A percentile compares a stretch with the other conserved stretches of the same genome.
Conservation (phyloP, 2,329 filamentous ascomycete genomes). For the Niveomyces coronatus region DNA sequence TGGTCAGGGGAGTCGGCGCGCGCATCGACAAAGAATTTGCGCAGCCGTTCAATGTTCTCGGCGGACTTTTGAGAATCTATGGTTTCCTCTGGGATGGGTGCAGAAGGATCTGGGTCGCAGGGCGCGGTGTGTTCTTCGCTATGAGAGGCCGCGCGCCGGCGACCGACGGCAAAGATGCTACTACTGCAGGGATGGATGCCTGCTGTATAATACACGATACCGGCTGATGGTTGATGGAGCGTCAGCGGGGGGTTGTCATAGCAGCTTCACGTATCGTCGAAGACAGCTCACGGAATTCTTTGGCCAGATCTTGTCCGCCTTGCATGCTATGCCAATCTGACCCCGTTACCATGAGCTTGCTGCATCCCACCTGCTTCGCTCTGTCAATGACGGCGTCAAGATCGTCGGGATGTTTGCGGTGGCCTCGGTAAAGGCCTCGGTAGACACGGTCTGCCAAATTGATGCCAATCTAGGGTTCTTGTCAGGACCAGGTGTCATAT, state of each 20-base stretch:
- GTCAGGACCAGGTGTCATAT: conserved; percentile 10
- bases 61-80: conserved; percentile 33
- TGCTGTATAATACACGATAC: conserved; percentile 77
- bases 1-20: conserved; percentile 37
- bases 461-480: conserved; percentile 87
- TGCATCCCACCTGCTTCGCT: conserved; percentile 67
- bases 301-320: conserved; percentile 63
- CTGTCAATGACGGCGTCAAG: conserved; percentile 67
- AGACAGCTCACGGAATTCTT: conserved; percentile 55
- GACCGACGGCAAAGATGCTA: conserved; percentile 48
- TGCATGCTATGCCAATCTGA: conserved; percentile 72
- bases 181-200: conserved; percentile 91
- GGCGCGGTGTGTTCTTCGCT: conserved; percentile 35
- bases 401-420: conserved; percentile 62
- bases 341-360: conserved; percentile 87
- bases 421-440: conserved; percentile 73
- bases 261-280: not conserved
- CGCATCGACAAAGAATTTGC: conserved; percentile 50
- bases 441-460: conserved; percentile 93
- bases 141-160: conserved; percentile 34
- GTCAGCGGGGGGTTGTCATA: conserved; percentile 11
- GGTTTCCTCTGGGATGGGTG: conserved; percentile 38
- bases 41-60: conserved; percentile 49
- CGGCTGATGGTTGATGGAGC: conserved; percentile 38
- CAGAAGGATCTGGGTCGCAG: conserved; percentile 42